phyloP scores from a whole-genome alignment of 2,329 filamentous ascomycete species.

The Lasiodiplodia hormozganensis region DNA sequence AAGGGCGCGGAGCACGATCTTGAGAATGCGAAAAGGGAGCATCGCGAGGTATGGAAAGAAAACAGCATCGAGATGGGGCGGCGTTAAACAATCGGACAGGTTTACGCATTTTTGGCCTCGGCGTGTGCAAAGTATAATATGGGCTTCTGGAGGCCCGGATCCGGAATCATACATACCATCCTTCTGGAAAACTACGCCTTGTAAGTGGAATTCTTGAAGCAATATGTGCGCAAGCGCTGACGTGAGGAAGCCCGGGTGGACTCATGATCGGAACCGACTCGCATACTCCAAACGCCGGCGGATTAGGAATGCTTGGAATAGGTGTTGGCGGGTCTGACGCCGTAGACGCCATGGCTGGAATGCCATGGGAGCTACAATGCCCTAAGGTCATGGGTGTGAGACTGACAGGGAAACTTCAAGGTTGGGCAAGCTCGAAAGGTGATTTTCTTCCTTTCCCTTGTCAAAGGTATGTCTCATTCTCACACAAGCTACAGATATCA shows the following conservation, averaged over 20 bases:
- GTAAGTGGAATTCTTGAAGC: slow-evolving; percentile 31
- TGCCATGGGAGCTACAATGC: slow-evolving; percentile 46
- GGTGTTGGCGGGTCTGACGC: slow-evolving; percentile 42
- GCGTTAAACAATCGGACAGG: slow-evolving; percentile 35
- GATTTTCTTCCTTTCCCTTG: not conserved
- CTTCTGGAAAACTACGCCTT: slow-evolving; percentile 52
- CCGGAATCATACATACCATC: slow-evolving; percentile 50
- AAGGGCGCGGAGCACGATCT: slow-evolving; percentile 43
- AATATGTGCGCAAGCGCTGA: not conserved
- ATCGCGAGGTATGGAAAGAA: slow-evolving; percentile 30
- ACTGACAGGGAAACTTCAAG: slow-evolving; percentile 39
- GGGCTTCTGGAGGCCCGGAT: slow-evolving; percentile 49
- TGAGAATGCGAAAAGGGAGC: slow-evolving; percentile 37
- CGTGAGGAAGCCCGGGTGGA: slow-evolving; percentile 41
- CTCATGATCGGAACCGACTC: slow-evolving; percentile 49
- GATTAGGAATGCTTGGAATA: slow-evolving; percentile 46
- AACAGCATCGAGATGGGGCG: too few species aligned
- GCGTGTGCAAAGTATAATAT: slow-evolving; percentile 56
- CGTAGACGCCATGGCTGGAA: slow-evolving; percentile 40
- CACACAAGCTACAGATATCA: slow-evolving; percentile 38
- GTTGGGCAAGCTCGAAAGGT: slow-evolving; percentile 43
- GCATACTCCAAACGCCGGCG: slow-evolving; percentile 48
- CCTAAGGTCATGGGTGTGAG: slow-evolving; percentile 44
- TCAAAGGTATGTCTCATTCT: not conserved
- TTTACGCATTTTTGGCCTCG: slow-evolving; percentile 49